Evolutionary conservation across 2,329 filamentous ascomycete species (phyloP), one percentile per base, ranked within the genome.

Genomic region (Microdochium trichocladiopsis): DNA sequence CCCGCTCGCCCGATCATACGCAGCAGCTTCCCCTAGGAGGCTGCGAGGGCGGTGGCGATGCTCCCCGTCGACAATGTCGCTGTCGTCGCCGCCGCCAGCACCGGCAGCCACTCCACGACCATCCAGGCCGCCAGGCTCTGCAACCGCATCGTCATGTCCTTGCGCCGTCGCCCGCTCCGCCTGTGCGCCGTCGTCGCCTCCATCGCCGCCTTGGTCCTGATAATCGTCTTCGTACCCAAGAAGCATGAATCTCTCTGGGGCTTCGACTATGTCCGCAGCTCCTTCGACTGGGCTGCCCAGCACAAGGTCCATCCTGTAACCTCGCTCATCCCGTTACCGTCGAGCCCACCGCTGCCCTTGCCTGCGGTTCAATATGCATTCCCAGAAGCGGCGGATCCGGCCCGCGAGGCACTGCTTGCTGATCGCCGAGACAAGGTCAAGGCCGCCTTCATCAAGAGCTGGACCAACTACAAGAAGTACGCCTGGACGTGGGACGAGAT

Each of bases 401-500:
- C 8, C 16, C 47, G 47, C 23, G 23, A 48, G 47, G 23, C 23
- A 8, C 23, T 33, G n/a, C 47, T 58, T 66, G 51, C 57, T 56
- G 33, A 57, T 52, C 50, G 50, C 36, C 14, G 31, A 5, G 43
- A 21, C 22, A 25, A 28, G 47, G 22, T 63, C 31, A 60, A 58
- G 33, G 49, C 47, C 9, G 57, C 58, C 2, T 64, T 64, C 25
- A 14, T 51, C 25, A 57, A 56, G 36, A 58, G 58, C 43, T 65
- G 73, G 73, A 58, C 64, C 16, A 69, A 68, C 25, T 76, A 76
- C 54, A 69, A 67, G 52, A 60, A 63, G 49, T 58, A 71, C 53
- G 72, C 72, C 2, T 73, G 71, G 66, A 57, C 67, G 36, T 66
- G 70, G 31, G 73, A 76, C 50, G 73, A 76, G 59, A 57, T 75